These are phyloP conservation scores for Anisodus acutangulus DNA, from an alignment of 257 asterid genomes.

Conservation along the genomic window DNA sequence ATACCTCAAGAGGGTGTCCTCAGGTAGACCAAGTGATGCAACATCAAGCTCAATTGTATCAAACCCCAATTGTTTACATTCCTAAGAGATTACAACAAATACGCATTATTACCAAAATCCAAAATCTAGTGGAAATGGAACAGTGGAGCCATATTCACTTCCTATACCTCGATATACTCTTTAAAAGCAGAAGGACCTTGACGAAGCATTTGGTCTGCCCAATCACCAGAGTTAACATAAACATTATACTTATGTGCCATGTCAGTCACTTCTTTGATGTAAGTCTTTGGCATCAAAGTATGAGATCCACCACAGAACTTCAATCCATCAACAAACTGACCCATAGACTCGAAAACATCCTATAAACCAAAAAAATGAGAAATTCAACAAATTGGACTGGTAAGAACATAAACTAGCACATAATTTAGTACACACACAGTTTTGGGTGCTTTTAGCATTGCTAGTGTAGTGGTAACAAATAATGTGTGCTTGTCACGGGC, in stretches of 20 bases:
- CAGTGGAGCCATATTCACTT: background rate
- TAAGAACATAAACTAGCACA: background rate
- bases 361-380: conserved; percentile 30
- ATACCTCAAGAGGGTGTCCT: conserved; percentile 84
- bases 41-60: conserved; percentile 87
- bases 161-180: conserved; percentile 66
- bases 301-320: conserved; percentile 87
- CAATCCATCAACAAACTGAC: conserved; percentile 86
- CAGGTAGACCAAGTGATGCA: conserved; percentile 78
- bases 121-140: background rate
- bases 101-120: background rate
- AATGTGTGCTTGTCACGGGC: background rate
- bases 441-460: background rate
- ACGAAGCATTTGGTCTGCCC: conserved; percentile 68
- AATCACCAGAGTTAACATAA: conserved; percentile 81
- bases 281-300: conserved; percentile 64
- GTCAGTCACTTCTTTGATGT: conserved; percentile 66
- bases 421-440: background rate
- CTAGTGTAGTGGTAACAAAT: background rate
- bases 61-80: conserved; percentile 84
- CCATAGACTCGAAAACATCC: conserved; percentile 87
- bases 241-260: conserved; percentile 83
- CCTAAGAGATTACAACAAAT: conserved; percentile 48
- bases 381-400: background rate
- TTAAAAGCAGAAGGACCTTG: conserved; percentile 73